Conservation (phyloP, 2,329 filamentous ascomycete genomes). For the Nothophoma quercina region DNA sequence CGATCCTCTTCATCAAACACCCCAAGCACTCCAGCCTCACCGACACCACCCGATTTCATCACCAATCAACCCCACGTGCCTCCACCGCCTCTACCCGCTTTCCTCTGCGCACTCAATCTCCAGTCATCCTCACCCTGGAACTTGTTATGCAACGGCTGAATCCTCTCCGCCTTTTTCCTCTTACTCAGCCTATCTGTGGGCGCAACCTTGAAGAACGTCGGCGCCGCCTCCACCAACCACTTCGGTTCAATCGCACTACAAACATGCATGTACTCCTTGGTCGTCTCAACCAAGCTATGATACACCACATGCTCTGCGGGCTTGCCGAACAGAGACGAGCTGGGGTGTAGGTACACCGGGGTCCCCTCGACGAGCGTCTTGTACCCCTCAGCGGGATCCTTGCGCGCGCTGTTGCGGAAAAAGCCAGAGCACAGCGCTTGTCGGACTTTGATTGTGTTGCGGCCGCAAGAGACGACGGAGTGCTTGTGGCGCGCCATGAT, state of each 20-base stretch:
- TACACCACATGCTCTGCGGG: conserved; percentile 97
- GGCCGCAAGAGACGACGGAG: conserved; percentile 81
- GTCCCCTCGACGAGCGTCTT: conserved; percentile 97
- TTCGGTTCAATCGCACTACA: conserved; percentile 94
- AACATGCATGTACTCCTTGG: conserved; percentile 97
- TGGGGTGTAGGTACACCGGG: conserved; percentile 92
- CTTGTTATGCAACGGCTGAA: conserved; percentile 93
- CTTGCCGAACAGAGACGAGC: conserved; percentile 91
- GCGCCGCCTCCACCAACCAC: conserved; percentile 92
- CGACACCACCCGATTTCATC: neutral
- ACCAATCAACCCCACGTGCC: conserved; percentile 83
- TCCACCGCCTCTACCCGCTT: conserved; percentile 83
- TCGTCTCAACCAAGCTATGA: conserved; percentile 87
- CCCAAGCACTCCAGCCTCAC: neutral
- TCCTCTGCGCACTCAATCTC: conserved; percentile 87
- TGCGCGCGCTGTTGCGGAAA: conserved; percentile 93
- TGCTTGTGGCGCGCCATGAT: conserved; percentile 95
- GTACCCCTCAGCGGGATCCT: conserved; percentile 96
- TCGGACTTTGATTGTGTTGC: conserved; percentile 85
- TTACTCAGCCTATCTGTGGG: conserved; percentile 86
- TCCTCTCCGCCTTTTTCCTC: conserved; percentile 90
- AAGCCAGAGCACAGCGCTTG: conserved; percentile 91
- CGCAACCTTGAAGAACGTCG: conserved; percentile 98
- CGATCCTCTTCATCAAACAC: neutral
- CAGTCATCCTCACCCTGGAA: conserved; percentile 94